Evolutionary conservation across 495 filamentous ascomycete species (phyloP), one percentile per base, ranked within the genome.

Genomic region (Neurospora sp.): DNA sequence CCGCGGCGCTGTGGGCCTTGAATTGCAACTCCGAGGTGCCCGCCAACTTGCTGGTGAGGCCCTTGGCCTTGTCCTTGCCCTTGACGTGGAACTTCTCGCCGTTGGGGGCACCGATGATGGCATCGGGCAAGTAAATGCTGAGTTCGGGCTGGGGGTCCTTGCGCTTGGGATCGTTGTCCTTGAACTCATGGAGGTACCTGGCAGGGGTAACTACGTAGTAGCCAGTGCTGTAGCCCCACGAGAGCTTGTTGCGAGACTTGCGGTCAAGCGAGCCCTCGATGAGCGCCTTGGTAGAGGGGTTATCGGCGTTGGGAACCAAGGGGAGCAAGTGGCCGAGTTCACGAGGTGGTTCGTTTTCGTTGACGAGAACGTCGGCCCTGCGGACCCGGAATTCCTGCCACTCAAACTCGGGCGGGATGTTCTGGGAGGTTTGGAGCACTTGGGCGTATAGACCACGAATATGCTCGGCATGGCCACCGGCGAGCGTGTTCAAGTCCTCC

Each of bases 111-210:
- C 94, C 93, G 72, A 98, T 86, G 35, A 88, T 82, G 77, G 94
- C 96, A 78, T 99, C 96, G 61, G 96, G 96, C 9, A 99, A 89
- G 80, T 94, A 99, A 71, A 99, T 90, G 31, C 91, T 94, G 10
- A 94, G 84, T 79, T 98, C 94, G 0, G 95, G 96, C 35, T 84
- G 81, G 8, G 95, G 94, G 73, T 99, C 96, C 75, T 87, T 87
- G 70, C 87, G 87, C 78, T 97, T 91, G 27, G 48, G 20, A 81
- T 99, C 95, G 79, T 90, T 90, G 77, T 95, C 93, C 81, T 97
- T 97, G 86, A 96, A 98, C 78, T 98, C 96, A 82, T 98, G 96
- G 68, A 99, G 84, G 82, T 91, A 99, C 74, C 91, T 91, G 27
- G 90, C 87, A 0, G 91, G 91, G 3, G 94, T 97, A 38, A 98